Base-by-base conservation (phyloP, 2,329 filamentous ascomycete species). In the Aspergillus flavus region DNA sequence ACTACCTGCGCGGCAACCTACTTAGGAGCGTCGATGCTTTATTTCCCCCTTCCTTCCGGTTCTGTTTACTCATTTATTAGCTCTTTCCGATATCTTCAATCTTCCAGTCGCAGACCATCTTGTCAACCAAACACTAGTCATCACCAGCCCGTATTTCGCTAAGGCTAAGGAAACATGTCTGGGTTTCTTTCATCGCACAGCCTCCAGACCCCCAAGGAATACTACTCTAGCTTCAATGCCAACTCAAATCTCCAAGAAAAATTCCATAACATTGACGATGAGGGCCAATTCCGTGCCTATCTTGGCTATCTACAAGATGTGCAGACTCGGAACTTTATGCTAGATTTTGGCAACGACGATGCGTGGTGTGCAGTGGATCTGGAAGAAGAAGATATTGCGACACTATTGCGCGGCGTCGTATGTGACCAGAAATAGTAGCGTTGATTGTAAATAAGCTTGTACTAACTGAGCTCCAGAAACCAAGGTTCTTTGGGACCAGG, bases 401-500 rank as follows among this genome's bases (percentile, higher is more conserved):
- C 66, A 1, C 67, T 81, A 59, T 65, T 80, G 43, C 72, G 69
- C 26, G 72, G 71, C 34, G 67, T 71, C 56, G 78, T 80, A 72
- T 46, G 75, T 66, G 39, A 53, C 6, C 3, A 6, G 19, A 39
- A 14, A 12, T 16, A 26, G 41, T 34, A 26, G 14, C 14, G 19
- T 4, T 19, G 9, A 41, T 48, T 28, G 9, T 12, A 6, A 43
- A 19, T 53, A 26, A 45, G 10, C 19, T 39, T 23, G 2, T 14
- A 21, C 53, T 68, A 36, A 67, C 34, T 16, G 14, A 3, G 19
- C 12, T 43, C 26, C 73, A 84, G 70, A 79, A 82, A 61, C 81
- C 84, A 2, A 77, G 76, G 46, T 81, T 79, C 56, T 77, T 83
- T 53, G 83, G 81, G 64, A 87, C 90, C 4, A 83, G 90, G 75